Evolutionary conservation across 495 filamentous ascomycete genomes (phyloP), one percentile per base, ranked within the genome.

Genomic region (Haplographium delicatum): DNA sequence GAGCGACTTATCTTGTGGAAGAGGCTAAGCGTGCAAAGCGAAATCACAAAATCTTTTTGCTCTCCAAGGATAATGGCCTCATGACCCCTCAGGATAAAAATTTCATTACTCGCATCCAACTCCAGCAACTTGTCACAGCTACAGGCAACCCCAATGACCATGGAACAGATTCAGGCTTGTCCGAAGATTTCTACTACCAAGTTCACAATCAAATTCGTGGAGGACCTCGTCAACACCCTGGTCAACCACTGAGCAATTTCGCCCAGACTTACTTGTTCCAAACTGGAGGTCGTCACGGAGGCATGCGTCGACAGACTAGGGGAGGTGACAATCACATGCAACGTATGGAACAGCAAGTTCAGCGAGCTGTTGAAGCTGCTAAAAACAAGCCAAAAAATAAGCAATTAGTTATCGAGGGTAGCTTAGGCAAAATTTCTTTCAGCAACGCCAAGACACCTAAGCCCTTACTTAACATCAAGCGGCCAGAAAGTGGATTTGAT

Each of bases 21-120:
- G 93, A 97, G 63, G 90, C 91, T 8, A 95, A 89, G 68, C 81
- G 94, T 39, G 88, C 94, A 2, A 99, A 99, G 70, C 82, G 93
- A 25, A 97, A 97, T 62, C 91, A 97, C 72, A 99, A 99, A 72
- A 99, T 99, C 46, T 89, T 87, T 60, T 77, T 93, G 20, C 72
- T 99, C 20, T 95, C 94, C 6, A 87, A 84, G 59, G 91, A 94
- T 59, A 97, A 99, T 62, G 94, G 93, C 22, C 65, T 99, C 47
- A 99, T 99, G 93, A 97, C 94, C 16, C 94, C 94, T 2, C 89
- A 95, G 62, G 93, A 99, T 68, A 99, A 99, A 75, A 99, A 96
- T 61, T 99, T 96, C 64, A 93, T 99, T 50, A 96, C 94, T 8
- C 82, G 94, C 11, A 97, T 99, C 44, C 93, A 99, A 62, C 75